These are phyloP conservation scores for Fusarium sp. DNA, from an alignment of 2,329 filamentous ascomycete species.

Conservation along the genomic window DNA sequence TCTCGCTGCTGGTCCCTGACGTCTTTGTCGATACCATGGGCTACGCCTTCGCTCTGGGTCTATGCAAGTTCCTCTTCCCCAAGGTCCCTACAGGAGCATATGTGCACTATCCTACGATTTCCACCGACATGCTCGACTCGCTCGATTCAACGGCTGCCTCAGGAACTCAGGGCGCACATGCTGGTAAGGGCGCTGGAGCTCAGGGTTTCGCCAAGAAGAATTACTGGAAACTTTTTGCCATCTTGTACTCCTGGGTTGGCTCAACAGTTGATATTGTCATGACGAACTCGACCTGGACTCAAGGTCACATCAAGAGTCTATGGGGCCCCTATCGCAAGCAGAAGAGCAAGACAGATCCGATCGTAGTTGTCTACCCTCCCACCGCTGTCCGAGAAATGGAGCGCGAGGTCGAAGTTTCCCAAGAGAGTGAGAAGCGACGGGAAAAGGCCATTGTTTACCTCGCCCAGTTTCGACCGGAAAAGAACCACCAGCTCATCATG, in stretches of 20 bases:
- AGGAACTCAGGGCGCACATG: slow-evolving; percentile 79
- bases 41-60: slow-evolving; percentile 88
- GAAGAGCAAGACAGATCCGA: slow-evolving; percentile 60
- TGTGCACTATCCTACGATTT: slow-evolving; percentile 98
- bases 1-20: slow-evolving; percentile 90
- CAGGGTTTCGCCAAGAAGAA: slow-evolving; percentile 76
- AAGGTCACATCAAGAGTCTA: slow-evolving; percentile 79
- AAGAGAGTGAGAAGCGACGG: slow-evolving; percentile 73
- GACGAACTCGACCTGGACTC: slow-evolving; percentile 97
- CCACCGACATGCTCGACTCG: slow-evolving; percentile 93
- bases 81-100: slow-evolving; percentile 87
- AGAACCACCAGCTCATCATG: slow-evolving; percentile 90
- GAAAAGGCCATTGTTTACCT: slow-evolving; percentile 86
- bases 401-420: slow-evolving; percentile 75
- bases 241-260: slow-evolving; percentile 83
- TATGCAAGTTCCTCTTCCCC: slow-evolving; percentile 84
- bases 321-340: slow-evolving; percentile 72
- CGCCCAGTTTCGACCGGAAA: slow-evolving; percentile 96
- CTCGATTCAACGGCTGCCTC: slow-evolving; percentile 70
- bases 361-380: slow-evolving; percentile 87
- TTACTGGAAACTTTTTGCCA: slow-evolving; percentile 90
- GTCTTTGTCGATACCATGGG: slow-evolving; percentile 98
- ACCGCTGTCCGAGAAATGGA: slow-evolving; percentile 89
- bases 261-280: slow-evolving; percentile 90
- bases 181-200: slow-evolving; percentile 78